These are phyloP conservation scores for Mediolabrus comicus DNA, from an alignment of 108 stramenopile genomes.

Conservation along the genomic window DNA sequence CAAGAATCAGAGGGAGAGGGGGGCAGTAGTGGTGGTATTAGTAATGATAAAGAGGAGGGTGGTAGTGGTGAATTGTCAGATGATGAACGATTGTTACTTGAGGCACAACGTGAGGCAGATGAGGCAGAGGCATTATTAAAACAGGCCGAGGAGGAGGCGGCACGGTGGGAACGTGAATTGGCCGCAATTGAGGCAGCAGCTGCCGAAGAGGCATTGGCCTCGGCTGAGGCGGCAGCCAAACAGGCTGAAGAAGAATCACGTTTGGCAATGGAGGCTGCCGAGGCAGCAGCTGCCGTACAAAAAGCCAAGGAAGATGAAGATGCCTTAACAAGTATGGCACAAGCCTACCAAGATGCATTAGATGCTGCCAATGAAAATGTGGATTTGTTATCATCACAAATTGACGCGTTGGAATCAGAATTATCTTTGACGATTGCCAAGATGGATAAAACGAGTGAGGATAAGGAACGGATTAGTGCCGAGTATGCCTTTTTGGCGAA, in stretches of 20 bases:
- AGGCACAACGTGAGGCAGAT: slow-evolving; percentile 2
- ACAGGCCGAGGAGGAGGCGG: background rate
- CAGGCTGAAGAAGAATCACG: background rate
- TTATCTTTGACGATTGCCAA: slow-evolving; percentile 4
- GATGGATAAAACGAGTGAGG: slow-evolving; percentile 22
- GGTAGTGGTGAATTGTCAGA: background rate
- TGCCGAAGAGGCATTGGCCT: background rate
- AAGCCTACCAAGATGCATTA: slow-evolving; percentile 30
- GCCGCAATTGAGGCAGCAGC: background rate
- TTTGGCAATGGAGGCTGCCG: background rate
- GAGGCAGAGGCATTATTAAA: background rate
- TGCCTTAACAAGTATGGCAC: slow-evolving; percentile 25
- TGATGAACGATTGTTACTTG: background rate
- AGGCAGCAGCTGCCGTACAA: background rate
- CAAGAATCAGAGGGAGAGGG: background rate
- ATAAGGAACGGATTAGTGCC: slow-evolving; percentile 38
- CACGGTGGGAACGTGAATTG: background rate
- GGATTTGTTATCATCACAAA: slow-evolving; percentile 16
- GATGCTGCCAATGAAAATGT: slow-evolving; percentile 45
- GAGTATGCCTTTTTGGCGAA: slow-evolving; percentile 39
- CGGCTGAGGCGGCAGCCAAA: background rate
- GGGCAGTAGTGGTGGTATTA: background rate
- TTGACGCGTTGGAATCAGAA: slow-evolving; percentile 30
- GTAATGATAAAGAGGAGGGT: background rate
- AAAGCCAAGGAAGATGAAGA: slow-evolving; percentile 11